Evolutionary conservation across 2,329 filamentous ascomycete genomes (phyloP), one percentile per base, ranked within the genome.

Genomic region (Metarhizium rileyi): DNA sequence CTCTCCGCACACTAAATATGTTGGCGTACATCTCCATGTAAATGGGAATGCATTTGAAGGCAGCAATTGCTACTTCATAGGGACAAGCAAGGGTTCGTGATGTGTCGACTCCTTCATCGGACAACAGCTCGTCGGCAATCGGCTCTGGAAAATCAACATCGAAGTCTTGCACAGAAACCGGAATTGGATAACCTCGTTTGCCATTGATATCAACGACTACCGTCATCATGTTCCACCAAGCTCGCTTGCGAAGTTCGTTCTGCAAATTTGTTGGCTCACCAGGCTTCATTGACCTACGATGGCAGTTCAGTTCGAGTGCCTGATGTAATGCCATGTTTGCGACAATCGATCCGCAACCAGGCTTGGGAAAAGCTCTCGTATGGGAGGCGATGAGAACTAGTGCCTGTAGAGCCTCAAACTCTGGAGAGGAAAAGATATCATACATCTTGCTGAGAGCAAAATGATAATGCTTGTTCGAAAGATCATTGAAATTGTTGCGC

Each of bases 381-480:
- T 91, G 86, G 3, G 79, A 68, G 51, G 81, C 82, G 18, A 94
- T 80, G 67, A 93, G 70, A 10, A 82, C 74, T 58, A 93, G 64
- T 3, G 86, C 87, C 63, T 93, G 87, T 7, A 90, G 73, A 47
- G 87, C 80, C 43, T 80, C 71, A 14, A 90, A 66, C 0, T 79
- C 80, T 50, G 78, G 78, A 18, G 80, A 79, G 5, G 71, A 71
- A 14, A 80, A 66, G 4, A 94, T 68, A 44, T 87, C 72, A 53
- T 80, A 83, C 55, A 86, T 81, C 63, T 83, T 81, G 61, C 78
- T 80, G 42, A 90, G 67, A 1, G 83, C 77, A 61, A 83, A 91
- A 59, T 90, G 84, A 57, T 90, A 91, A 62, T 93, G 87, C 48
- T 78, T 78, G 64, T 90, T 87, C 3, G 86, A 87, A 46, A 83